phyloP scores from a whole-genome alignment of 2,329 filamentous ascomycete species.

The Aureobasidium sp. region DNA sequence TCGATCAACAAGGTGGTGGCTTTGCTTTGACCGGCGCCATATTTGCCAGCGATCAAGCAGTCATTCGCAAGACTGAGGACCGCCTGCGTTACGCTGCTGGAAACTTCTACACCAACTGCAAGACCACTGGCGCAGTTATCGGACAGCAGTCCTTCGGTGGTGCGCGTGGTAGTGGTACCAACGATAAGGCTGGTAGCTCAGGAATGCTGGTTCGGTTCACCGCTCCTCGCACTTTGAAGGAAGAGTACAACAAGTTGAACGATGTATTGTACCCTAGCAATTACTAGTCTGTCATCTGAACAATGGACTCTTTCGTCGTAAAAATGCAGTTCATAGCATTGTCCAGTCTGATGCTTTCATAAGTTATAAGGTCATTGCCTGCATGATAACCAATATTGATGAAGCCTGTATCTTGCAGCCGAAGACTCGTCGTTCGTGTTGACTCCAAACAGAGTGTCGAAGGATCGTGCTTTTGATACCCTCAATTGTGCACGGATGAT shows the following conservation, averaged over 20 bases:
- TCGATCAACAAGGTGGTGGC: constrained; percentile 30
- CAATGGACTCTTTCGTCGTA: too few species aligned
- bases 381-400: too few species aligned
- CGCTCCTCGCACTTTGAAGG: neutral
- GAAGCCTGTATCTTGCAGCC: too few species aligned
- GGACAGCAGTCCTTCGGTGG: constrained; percentile 53
- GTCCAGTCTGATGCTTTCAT: too few species aligned
- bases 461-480: too few species aligned
- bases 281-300: neutral
- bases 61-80: constrained; percentile 45
- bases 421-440: too few species aligned
- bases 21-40: constrained; percentile 45
- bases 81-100: constrained; percentile 48
- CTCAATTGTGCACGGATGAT: too few species aligned
- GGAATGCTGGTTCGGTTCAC: neutral
- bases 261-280: neutral
- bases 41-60: constrained; percentile 44
- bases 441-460: too few species aligned
- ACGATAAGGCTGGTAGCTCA: constrained; percentile 48
- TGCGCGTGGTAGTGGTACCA: constrained; percentile 47
- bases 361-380: too few species aligned
- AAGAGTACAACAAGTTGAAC: neutral
- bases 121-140: constrained; percentile 50
- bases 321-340: too few species aligned
- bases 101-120: constrained; percentile 54